Percentiles rank a stretch among this genome's conserved stretches.
Evolutionary conservation across 495 filamentous ascomycete species (phyloP).

Genomic region (Endocarpon pusillum): DNA sequence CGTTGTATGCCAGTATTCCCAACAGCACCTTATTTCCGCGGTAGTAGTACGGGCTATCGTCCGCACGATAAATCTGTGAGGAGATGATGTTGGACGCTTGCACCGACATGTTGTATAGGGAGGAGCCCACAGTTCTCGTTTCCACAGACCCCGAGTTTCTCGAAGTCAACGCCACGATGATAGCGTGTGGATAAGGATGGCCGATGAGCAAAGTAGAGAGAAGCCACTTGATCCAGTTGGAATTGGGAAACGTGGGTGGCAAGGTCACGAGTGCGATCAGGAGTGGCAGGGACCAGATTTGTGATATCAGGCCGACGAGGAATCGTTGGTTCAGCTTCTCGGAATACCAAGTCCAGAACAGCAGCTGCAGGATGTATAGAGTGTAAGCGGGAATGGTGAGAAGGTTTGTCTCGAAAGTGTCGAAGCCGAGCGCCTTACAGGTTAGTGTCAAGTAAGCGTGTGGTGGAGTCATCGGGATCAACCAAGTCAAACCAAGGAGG

Average conservation of each 20-base stretch:
- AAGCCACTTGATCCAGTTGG: conserved; percentile 7
- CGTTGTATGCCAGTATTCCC: conserved; percentile 33
- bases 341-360: conserved; percentile 39
- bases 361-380: conserved; percentile 22
- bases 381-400: conserved; percentile 40
- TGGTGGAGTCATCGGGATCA: conserved; percentile 3
- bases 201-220: not conserved
- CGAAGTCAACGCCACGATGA: conserved; percentile 16
- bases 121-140: conserved; percentile 17
- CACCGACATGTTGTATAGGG: conserved; percentile 61
- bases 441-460: conserved; percentile 45
- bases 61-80: conserved; percentile 39
- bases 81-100: conserved; percentile 45
- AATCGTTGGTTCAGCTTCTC: conserved; percentile 40
- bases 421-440: conserved; percentile 40
- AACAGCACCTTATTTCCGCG: conserved; percentile 51
- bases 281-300: conserved; percentile 40
- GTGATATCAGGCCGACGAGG: conserved; percentile 28
- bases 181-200: conserved; percentile 12
- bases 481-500: conserved; percentile 3
- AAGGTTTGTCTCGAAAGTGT: conserved; percentile 47
- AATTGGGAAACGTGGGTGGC: conserved; percentile 4
- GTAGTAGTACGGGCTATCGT: conserved; percentile 49
- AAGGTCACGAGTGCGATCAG: conserved; percentile 8
- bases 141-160: conserved; percentile 19